A percentile compares a stretch with the other conserved stretches of the same genome.
Evolutionary conservation across 2,329 filamentous ascomycete species (phyloP).

Genomic region (Fusarium sulawesiense): DNA sequence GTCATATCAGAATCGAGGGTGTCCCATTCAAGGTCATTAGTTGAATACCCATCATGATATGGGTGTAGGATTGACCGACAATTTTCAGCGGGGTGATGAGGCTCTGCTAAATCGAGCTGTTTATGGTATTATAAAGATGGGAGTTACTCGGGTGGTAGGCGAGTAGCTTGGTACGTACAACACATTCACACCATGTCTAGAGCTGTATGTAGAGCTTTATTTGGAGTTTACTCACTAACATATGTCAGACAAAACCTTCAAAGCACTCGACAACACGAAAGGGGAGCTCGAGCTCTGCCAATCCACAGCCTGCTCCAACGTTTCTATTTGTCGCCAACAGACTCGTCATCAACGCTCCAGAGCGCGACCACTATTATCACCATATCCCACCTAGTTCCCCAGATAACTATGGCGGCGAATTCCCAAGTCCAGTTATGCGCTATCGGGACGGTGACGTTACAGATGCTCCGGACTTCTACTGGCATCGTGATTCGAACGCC

Average conservation of each 20-base stretch:
- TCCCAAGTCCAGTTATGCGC: conserved; percentile 51
- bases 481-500: conserved; percentile 20
- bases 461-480: conserved; percentile 37
- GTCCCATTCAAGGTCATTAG: background rate
- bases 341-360: conserved; percentile 39
- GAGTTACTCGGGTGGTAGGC: background rate
- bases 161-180: background rate
- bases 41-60: conserved; percentile 1
- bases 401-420: conserved; percentile 45
- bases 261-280: conserved; percentile 19
- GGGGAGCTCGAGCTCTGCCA: conserved; percentile 17
- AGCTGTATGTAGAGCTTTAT: conserved; percentile 10
- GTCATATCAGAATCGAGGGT: conserved; percentile 30
- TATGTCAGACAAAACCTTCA: conserved; percentile 12
- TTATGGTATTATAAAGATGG: conserved; percentile 36
- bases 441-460: conserved; percentile 50
- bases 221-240: background rate
- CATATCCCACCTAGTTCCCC: conserved; percentile 45
- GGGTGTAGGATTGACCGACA: conserved; percentile 38
- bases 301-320: conserved; percentile 22
- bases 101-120: conserved; percentile 29
- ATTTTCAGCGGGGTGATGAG: conserved; percentile 23
- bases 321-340: conserved; percentile 57
- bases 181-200: conserved; percentile 14
- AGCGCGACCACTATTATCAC: conserved; percentile 37